Base-by-base conservation (phyloP, 2,329 filamentous ascomycete genomes). In the Zymoseptoria tritici region DNA sequence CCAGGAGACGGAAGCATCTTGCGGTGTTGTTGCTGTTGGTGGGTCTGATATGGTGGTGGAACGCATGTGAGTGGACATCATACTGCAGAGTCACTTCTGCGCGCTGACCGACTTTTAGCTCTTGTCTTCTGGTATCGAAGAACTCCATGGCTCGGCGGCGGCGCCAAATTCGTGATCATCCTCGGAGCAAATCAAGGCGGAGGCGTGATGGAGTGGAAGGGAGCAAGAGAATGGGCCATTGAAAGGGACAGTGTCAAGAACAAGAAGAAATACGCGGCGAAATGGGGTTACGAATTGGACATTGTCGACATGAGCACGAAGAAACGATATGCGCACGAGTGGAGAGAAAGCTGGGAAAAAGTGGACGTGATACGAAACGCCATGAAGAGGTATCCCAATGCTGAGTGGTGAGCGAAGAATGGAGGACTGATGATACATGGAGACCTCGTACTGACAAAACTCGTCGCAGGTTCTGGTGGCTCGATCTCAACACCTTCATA, bases 261-360 rank as follows among this genome's bases (percentile, higher is more conserved):
- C 78, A 99, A 99, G 80, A 87, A 88, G 72, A 89, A 87, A 70
- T 99, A 99, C 72, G 88, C 86, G 2, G 81, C 84, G 36, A 83
- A 82, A 73, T 97, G 94, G 92, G 94, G 94, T 13, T 97, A 99
- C 74, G 89, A 97, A 63, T 79, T 99, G 60, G 94, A 99, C 74
- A 88, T 97, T 71, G 91, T 96, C 66, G 95, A 99, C 74, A 96
- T 99, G 92, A 93, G 91, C 78, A 96, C 92, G 57, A 96, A 97
- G 83, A 97, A 97, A 78, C 86, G 92, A 66, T 99, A 99, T 73
- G 93, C 94, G 26, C 94, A 99, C 77, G 94, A 99, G 77, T 99
- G 94, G 94, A 85, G 94, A 70, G 94, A 99, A 77, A 95, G 93
- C 74, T 99, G 94, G 94, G 94, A 99, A 77, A 99, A 97, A 80